Conservation (phyloP, 1,284 basidiomycete genomes). For the Sanghuangporus weigelae region DNA sequence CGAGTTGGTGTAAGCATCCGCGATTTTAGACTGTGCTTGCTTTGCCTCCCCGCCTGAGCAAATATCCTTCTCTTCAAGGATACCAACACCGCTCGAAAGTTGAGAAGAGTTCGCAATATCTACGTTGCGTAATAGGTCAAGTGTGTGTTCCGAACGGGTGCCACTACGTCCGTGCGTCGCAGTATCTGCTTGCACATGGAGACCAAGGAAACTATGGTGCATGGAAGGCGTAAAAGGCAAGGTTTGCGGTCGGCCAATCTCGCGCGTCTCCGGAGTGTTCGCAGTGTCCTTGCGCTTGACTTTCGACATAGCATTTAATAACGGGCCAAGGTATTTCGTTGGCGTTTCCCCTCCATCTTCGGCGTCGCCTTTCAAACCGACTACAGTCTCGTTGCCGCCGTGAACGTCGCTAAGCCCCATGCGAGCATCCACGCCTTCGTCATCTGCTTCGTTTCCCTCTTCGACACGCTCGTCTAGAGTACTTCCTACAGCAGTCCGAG, state of each 20-base stretch:
- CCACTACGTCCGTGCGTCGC: too few relatives aligned
- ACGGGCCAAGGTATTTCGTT: background rate
- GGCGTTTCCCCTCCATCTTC: background rate
- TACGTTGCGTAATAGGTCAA: too few relatives aligned
- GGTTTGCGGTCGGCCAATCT: background rate
- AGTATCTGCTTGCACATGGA: too few relatives aligned
- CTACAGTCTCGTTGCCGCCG: background rate
- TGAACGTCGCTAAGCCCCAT: background rate
- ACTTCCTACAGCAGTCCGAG: background rate
- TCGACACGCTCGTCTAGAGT: background rate
- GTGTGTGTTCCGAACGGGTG: too few relatives aligned
- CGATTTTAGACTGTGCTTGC: background rate
- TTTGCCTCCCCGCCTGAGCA: background rate
- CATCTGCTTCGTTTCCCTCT: background rate
- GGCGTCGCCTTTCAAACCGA: background rate
- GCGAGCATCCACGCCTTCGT: background rate
- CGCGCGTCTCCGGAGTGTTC: background rate
- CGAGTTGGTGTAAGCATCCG: background rate
- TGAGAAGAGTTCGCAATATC: too few relatives aligned
- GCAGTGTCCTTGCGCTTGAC: background rate
- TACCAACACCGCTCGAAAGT: too few relatives aligned
- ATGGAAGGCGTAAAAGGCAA: too few relatives aligned
- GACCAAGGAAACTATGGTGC: too few relatives aligned
- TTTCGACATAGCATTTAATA: background rate
- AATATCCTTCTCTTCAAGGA: background rate